Conservation (phyloP, 2,329 filamentous ascomycete genomes). For the Penicillium sp. region DNA sequence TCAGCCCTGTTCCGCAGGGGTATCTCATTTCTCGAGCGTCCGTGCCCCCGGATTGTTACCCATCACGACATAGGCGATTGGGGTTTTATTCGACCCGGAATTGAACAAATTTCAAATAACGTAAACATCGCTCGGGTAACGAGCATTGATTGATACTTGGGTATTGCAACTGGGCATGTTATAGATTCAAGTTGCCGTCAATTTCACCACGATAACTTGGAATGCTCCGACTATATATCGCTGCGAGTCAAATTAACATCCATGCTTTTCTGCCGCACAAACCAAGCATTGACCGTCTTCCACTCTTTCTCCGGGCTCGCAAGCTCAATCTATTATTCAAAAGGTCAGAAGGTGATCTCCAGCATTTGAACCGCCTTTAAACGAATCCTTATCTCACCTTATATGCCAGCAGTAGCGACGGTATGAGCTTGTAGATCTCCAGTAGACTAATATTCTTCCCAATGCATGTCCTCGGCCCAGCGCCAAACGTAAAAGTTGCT, state of each 20-base stretch:
- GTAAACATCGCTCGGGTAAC: no score
- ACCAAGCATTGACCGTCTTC: conserved; percentile 50
- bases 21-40: no score
- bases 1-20: no score
- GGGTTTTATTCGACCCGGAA: no score
- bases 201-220: no score
- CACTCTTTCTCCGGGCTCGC: conserved; percentile 17
- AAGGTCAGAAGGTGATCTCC: background rate
- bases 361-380: background rate
- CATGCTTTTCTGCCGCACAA: conserved; percentile 43
- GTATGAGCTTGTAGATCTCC: conserved; percentile 61
- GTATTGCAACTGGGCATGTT: background rate
- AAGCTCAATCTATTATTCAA: conserved; percentile 15
- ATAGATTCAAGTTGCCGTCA: no score
- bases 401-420: conserved; percentile 44
- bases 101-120: no score
- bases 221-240: background rate
- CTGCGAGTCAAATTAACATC: conserved; percentile 24
- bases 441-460: conserved; percentile 55
- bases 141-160: no score
- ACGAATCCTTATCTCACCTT: conserved; percentile 8
- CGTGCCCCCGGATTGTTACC: no score
- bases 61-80: no score
- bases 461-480: conserved; percentile 55
- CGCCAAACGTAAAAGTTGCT: conserved; percentile 47